A percentile compares a stretch with the other conserved stretches of the same genome.
These are phyloP conservation scores for Penicillium argentinense DNA, from an alignment of 495 filamentous ascomycete species.

Conservation along the genomic window DNA sequence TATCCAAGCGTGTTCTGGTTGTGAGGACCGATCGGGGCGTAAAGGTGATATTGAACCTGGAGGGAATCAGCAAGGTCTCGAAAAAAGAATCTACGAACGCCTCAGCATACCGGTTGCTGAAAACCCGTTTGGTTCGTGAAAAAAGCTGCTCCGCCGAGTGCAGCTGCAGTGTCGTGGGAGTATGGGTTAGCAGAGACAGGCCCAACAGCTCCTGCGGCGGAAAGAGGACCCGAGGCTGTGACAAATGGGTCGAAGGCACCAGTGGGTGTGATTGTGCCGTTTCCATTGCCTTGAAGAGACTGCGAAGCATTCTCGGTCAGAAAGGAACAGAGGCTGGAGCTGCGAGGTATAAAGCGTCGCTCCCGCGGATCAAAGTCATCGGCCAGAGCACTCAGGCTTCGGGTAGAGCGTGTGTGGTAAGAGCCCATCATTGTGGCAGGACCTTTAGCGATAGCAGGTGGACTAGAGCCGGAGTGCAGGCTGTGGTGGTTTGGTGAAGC, in stretches of 20 bases:
- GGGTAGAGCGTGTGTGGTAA: conserved; percentile 7
- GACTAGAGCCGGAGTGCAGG: too few species aligned
- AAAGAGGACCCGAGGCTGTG: conserved; percentile 52
- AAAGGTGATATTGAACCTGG: conserved; percentile 87
- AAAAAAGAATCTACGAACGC: not conserved
- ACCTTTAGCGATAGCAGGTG: too few species aligned
- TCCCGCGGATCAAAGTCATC: conserved; percentile 14
- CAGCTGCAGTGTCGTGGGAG: conserved; percentile 56
- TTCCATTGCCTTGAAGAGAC: conserved; percentile 46
- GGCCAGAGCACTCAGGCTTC: conserved; percentile 24
- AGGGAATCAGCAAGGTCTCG: conserved; percentile 9
- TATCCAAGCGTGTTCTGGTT: conserved; percentile 75
- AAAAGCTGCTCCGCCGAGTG: conserved; percentile 54
- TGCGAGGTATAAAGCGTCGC: not conserved
- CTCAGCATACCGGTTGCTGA: conserved; percentile 64
- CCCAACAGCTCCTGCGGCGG: conserved; percentile 47
- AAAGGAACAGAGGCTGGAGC: conserved; percentile 14
- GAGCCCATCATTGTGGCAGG: conserved; percentile 5
- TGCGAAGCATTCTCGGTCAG: conserved; percentile 24
- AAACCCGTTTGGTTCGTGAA: conserved; percentile 53
- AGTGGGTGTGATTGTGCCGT: conserved; percentile 30
- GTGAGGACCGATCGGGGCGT: conserved; percentile 82
- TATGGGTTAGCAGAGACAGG: conserved; percentile 64
- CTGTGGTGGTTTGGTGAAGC: too few species aligned
- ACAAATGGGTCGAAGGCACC: conserved; percentile 60